Base-by-base conservation (phyloP, 2,329 filamentous ascomycete species). In the Stromatinia cepivora region DNA sequence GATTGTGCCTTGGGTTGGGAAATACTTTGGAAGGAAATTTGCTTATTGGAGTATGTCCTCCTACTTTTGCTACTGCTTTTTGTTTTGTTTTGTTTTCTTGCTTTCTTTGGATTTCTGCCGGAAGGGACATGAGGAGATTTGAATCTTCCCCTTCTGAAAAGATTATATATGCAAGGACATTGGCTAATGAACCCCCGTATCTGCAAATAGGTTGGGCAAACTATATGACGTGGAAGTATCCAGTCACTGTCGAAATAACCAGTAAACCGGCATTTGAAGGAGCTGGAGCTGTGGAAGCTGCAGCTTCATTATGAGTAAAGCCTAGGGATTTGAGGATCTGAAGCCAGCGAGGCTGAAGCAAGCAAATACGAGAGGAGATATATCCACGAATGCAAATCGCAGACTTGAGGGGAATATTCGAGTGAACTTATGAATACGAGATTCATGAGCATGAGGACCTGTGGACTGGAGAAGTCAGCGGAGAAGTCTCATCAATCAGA, bases 151-250 rank as follows among this genome's bases (percentile, higher is more conserved):
- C 20, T 39, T 39, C 0, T 9, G 22, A 20, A 4, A 7, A n/a
- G 22, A 15, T 5, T 42, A 11, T 3, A 22, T 4, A 28, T 31
- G 17, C 1, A 22, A 48, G 53, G 25, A 46, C 15, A 4, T 8
- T n/a, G 22, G 54, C 68, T 70, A 70, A 70, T 61, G 1, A n/a
- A n/a, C 53, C 48, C 10, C 31, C n/a, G 46, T 48, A 15, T 57
- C 42, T 45, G 20, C 34, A 3, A 42, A 69, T 71, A 97, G 94
- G 93, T 74, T 97, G 94, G 94, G 90, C 90, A 31, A 89, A 90
- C 77, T 96, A 93, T 79, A 97, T 97, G 94, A 88, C 93, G 79
- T 98, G 93, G 94, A 90, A 92, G 80, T 95, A 97, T 78, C 88
- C 88, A 0, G 90, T 97, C 69, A 90, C 96, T 71, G 84, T 97